Conservation (phyloP, 495 filamentous ascomycete species). For the Xylona heveae region DNA sequence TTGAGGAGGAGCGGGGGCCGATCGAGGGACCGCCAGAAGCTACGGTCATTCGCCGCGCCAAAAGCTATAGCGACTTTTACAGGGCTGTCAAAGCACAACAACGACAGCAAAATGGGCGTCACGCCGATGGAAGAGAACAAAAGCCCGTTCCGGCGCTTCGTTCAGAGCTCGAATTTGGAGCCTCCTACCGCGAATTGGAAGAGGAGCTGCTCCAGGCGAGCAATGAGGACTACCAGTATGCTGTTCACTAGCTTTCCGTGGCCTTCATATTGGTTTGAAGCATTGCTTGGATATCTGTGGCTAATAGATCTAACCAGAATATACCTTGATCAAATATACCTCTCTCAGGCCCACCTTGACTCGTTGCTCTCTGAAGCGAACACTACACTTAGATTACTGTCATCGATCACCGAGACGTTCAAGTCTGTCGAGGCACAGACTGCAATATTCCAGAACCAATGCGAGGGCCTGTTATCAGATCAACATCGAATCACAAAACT, state of each 20-base stretch:
- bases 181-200: slow-evolving; percentile 40
- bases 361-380: slow-evolving; percentile 57
- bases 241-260: not conserved
- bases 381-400: slow-evolving; percentile 48
- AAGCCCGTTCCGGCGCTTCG: slow-evolving; percentile 9
- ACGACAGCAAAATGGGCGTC: too few species aligned
- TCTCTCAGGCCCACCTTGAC: slow-evolving; percentile 61
- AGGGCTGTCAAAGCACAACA: slow-evolving; percentile 33
- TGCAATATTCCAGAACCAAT: slow-evolving; percentile 73
- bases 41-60: slow-evolving; percentile 38
- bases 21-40: slow-evolving; percentile 35
- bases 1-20: slow-evolving; percentile 27
- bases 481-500: slow-evolving; percentile 55
- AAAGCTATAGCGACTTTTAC: slow-evolving; percentile 59
- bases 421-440: slow-evolving; percentile 73
- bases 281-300: not conserved
- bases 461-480: slow-evolving; percentile 61
- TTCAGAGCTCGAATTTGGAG: slow-evolving; percentile 35
- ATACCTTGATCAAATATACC: slow-evolving; percentile 56
- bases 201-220: slow-evolving; percentile 53
- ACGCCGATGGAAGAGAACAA: slow-evolving; percentile 17
- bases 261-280: slow-evolving; percentile 4
- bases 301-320: slow-evolving; percentile 21
- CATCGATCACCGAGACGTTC: slow-evolving; percentile 62
- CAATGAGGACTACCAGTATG: slow-evolving; percentile 70